Base-by-base conservation (phyloP, 1,139 yeast genomes). In the Nadsonia starkeyi-henricii region DNA sequence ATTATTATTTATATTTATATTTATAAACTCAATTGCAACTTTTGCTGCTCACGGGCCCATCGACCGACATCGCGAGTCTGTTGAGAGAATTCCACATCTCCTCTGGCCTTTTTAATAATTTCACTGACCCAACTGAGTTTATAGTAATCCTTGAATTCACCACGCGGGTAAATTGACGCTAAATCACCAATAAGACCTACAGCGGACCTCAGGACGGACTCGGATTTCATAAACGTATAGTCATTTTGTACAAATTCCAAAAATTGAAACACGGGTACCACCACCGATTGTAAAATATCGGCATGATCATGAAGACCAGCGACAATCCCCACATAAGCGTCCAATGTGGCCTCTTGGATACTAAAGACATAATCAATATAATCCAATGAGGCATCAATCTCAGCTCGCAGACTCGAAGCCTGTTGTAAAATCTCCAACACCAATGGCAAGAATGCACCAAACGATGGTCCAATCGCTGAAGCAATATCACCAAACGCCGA, bases 401-500 rank as follows among this genome's bases (percentile, higher is more conserved):
- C 69, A 66, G 54, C 71, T 67, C 52, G 71, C 63, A 63, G 65
- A 60, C 63, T 73, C 62, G 70, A 77, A 45, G 85, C 88, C 54
- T 74, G 74, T 39, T 68, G 64, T 59, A 86, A 77, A 45, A 82
- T 74, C 45, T 74, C 76, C 82, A 89, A 82, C 28, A 88, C 95
- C 55, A 79, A 85, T 45, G 74, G 78, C 56, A 88, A 69, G 65
- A 85, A 91, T 50, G 81, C 85, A 55, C 74, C 74, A 66, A 89
- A 91, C 50, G 74, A 75, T 2, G 72, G 62, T 5, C 96, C 96
- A 55, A 89, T 79, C 12, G 93, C 79, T 1, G 95, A 77, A 2
- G 98, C 97, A 60, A 93, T 76, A 65, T 91, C 98, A 54, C 98
- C 98, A 64, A 91, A 85, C 60, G 95, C 88, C n/a, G 96, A 85